phyloP scores from a whole-genome alignment of 106 monocot genomes.

The Allium fistulosum region DNA sequence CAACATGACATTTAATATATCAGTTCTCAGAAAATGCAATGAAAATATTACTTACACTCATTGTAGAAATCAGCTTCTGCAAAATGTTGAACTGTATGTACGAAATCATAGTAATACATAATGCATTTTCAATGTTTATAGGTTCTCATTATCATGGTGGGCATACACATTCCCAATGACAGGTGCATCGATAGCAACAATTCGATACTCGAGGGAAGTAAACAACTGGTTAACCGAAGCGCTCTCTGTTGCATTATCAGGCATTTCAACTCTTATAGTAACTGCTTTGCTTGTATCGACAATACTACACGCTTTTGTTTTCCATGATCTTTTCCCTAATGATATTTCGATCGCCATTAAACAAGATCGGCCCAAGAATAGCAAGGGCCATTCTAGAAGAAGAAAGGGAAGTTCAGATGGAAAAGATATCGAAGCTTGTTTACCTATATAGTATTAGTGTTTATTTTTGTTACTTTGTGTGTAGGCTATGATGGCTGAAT shows the following conservation, averaged over 20 bases:
- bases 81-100: no score
- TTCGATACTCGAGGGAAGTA: slow-evolving; percentile 49
- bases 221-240: slow-evolving; percentile 33
- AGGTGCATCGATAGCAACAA: slow-evolving; percentile 47
- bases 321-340: slow-evolving; percentile 76
- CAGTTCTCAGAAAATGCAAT: neutral
- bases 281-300: slow-evolving; percentile 49
- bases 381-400: slow-evolving; percentile 27
- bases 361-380: slow-evolving; percentile 23
- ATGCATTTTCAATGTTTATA: neutral
- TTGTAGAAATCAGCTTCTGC: neutral
- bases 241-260: slow-evolving; percentile 38
- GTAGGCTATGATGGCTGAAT: slow-evolving; percentile 4
- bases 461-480: neutral
- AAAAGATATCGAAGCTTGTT: slow-evolving; percentile 17
- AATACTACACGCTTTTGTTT: slow-evolving; percentile 62
- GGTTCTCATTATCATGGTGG: slow-evolving; percentile 69
- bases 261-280: slow-evolving; percentile 58
- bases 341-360: slow-evolving; percentile 79
- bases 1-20: neutral
- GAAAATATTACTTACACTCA: neutral
- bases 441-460: neutral
- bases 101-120: no score
- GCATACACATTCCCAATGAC: slow-evolving; percentile 69
- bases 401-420: slow-evolving; percentile 21